Conservation (phyloP, 805 yeast species). For the Saccharomycopsis fermentans region DNA sequence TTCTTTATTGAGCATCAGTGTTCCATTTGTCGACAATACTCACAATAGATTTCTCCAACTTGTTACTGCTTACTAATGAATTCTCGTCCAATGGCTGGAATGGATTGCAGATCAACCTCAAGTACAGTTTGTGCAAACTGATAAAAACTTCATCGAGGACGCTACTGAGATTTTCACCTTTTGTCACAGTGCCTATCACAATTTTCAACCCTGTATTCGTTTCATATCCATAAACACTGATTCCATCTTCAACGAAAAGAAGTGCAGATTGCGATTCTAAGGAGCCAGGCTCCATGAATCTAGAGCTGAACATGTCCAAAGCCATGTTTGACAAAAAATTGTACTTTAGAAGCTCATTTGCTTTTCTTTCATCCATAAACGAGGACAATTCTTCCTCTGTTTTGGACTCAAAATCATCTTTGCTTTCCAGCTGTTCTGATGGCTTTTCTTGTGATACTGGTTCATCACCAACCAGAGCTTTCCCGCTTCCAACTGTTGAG, state of each 20-base stretch:
- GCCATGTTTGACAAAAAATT: slow-evolving; percentile 72
- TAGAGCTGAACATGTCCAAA: slow-evolving; percentile 53
- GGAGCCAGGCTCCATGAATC: slow-evolving; percentile 33
- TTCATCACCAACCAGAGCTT: background rate
- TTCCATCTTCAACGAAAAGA: slow-evolving; percentile 56
- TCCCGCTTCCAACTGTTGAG: slow-evolving; percentile 3
- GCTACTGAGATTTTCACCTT: slow-evolving; percentile 22
- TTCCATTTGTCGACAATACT: slow-evolving; percentile 18
- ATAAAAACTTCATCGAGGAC: slow-evolving; percentile 25
- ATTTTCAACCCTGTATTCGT: slow-evolving; percentile 60
- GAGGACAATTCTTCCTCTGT: slow-evolving; percentile 8
- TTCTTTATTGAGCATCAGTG: background rate
- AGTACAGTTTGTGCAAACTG: slow-evolving; percentile 43
- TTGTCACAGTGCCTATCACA: slow-evolving; percentile 41
- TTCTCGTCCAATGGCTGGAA: slow-evolving; percentile 33
- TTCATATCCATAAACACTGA: slow-evolving; percentile 59
- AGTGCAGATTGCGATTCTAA: slow-evolving; percentile 29
- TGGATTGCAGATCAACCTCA: slow-evolving; percentile 53
- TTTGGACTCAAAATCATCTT: slow-evolving; percentile 12
- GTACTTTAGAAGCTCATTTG: slow-evolving; percentile 45
- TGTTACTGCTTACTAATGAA: slow-evolving; percentile 18
- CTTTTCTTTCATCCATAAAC: slow-evolving; percentile 24
- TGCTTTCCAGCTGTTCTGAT: slow-evolving; percentile 11
- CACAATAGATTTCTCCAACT: slow-evolving; percentile 12
- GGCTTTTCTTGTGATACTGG: slow-evolving; percentile 10